Conservation (phyloP, 2,329 filamentous ascomycete species). For the Plectosphaerella plurivora region DNA sequence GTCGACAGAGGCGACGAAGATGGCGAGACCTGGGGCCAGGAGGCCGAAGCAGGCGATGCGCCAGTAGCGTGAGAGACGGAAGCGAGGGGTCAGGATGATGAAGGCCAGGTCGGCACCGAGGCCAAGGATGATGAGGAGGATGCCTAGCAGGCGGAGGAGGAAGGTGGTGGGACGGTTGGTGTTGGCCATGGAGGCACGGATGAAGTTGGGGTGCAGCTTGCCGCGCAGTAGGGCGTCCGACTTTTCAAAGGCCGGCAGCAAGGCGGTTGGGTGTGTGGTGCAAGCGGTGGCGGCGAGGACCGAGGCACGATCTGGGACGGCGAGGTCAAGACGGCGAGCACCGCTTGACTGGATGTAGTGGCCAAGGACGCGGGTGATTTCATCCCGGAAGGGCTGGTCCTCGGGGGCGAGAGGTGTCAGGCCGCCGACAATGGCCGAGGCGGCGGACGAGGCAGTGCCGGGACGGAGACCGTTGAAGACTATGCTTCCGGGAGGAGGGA, state of each 20-base stretch:
- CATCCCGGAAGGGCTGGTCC: conserved; percentile 33
- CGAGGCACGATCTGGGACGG: conserved; percentile 28
- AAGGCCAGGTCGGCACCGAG: conserved; percentile 24
- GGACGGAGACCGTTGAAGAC: not conserved
- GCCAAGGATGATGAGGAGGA: conserved; percentile 16
- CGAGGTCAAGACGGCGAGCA: conserved; percentile 30
- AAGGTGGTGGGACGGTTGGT: conserved; percentile 27
- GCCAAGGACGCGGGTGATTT: conserved; percentile 27
- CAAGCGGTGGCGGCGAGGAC: conserved; percentile 33
- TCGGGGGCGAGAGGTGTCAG: not conserved
- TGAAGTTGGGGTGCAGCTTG: conserved; percentile 33
- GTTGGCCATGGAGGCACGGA: conserved; percentile 31
- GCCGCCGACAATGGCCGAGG: not conserved
- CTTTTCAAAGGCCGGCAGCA: conserved; percentile 31
- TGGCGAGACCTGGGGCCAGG: conserved; percentile 28
- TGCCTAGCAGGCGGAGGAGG: conserved; percentile 20
- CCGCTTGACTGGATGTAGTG: conserved; percentile 32
- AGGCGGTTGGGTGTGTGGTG: conserved; percentile 40
- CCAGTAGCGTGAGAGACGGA: conserved; percentile 14
- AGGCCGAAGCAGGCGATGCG: conserved; percentile 24
- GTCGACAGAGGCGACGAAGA: conserved; percentile 27
- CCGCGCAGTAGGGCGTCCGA: conserved; percentile 30
- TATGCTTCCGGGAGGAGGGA: not conserved
- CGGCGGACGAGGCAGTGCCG: not conserved
- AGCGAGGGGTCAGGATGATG: conserved; percentile 19